Evolutionary conservation across 2,329 filamentous ascomycete species (phyloP).

Genomic region (Aspergillus sp.): DNA sequence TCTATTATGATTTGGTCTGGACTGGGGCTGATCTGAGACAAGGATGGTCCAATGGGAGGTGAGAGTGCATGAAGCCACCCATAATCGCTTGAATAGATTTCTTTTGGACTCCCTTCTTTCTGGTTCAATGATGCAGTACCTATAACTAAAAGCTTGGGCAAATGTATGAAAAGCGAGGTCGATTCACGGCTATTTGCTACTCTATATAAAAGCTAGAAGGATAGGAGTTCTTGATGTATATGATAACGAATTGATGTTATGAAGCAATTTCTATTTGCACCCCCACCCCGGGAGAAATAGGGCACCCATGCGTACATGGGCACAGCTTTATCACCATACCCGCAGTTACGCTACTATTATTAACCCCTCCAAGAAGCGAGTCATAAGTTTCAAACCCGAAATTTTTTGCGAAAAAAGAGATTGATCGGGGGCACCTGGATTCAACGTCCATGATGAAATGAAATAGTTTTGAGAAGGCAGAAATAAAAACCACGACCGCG

Average conservation of each 20-base stretch:
- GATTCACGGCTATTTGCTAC: neutral
- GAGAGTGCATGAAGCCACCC: neutral
- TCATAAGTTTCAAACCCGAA: neutral
- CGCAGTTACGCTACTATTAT: neutral
- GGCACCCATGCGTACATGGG: neutral
- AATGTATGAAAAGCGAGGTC: neutral
- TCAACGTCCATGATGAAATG: neutral
- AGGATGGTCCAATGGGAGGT: neutral
- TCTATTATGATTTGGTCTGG: neutral
- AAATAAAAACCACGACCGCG: neutral
- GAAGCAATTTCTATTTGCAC: neutral
- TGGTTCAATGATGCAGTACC: neutral
- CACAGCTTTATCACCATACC: too few relatives aligned
- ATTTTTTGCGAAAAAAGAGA: neutral
- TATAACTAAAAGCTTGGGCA: neutral
- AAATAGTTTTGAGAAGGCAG: neutral
- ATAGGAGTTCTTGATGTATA: neutral
- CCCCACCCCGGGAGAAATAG: neutral
- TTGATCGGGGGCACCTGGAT: neutral
- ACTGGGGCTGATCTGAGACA: neutral
- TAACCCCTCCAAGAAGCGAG: neutral
- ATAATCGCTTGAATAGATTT: neutral
- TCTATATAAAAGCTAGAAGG: neutral
- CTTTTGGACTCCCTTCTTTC: neutral
- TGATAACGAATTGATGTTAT: slow-evolving; percentile 3